Evolutionary conservation across 441 rosid genomes (phyloP).

Genomic region (Erodium texanum): DNA sequence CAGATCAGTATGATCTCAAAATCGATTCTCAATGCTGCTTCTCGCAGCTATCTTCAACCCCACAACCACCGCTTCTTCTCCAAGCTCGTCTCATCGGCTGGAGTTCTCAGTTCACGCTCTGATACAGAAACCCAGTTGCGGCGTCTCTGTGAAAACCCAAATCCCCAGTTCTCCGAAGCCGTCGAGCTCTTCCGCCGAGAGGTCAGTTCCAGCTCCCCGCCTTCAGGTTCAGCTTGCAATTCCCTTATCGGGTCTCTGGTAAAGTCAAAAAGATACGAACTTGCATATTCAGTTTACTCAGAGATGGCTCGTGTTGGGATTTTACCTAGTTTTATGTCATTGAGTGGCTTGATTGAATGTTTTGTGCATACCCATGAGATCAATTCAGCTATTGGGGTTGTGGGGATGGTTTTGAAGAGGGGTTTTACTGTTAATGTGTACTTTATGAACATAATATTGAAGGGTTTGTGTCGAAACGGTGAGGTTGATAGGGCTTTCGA

Average conservation of each 20-base stretch:
- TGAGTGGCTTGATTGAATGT: constrained; percentile 48
- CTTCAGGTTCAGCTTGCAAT: constrained; percentile 29
- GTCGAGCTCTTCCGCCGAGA: constrained; percentile 36
- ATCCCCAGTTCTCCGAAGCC: constrained; percentile 29
- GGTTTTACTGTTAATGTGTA: constrained; percentile 40
- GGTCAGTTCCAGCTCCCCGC: constrained; percentile 25
- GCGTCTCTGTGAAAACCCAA: constrained; percentile 30
- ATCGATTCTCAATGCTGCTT: not conserved
- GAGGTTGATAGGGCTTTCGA: constrained; percentile 29
- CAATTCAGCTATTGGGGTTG: constrained; percentile 35
- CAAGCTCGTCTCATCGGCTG: constrained; percentile 16
- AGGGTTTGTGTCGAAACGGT: constrained; percentile 40
- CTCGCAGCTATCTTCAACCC: constrained; percentile 4
- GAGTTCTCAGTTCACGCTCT: constrained; percentile 21
- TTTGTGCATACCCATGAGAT: constrained; percentile 32
- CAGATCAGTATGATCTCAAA: not conserved
- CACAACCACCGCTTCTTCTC: not conserved
- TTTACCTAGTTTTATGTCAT: constrained; percentile 31
- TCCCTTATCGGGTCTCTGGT: constrained; percentile 41
- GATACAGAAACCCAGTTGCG: constrained; percentile 27
- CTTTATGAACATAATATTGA: constrained; percentile 38
- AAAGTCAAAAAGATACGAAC: constrained; percentile 39
- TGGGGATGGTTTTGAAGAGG: constrained; percentile 46
- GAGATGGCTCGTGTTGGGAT: constrained; percentile 31
- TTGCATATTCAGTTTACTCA: constrained; percentile 36